Evolutionary conservation across 148 eudicot genomes (phyloP).

Genomic region (Silene conica): DNA sequence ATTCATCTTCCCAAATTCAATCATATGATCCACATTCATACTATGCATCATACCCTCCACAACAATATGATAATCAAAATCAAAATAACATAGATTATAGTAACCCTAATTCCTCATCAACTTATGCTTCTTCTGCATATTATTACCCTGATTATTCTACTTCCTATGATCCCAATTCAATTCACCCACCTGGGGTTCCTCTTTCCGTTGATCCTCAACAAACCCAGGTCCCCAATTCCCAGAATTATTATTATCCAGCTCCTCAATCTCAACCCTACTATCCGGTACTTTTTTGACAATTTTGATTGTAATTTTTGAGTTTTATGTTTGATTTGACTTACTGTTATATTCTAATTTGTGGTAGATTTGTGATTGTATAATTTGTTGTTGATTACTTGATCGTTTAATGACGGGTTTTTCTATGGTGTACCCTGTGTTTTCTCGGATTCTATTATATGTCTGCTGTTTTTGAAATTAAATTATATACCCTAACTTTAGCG

Average conservation of each 20-base stretch:
- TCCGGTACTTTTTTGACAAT: constrained; percentile 16
- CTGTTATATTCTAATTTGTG: background rate
- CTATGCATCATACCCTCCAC: constrained; percentile 32
- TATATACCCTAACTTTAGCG: too few relatives aligned
- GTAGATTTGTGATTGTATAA: background rate
- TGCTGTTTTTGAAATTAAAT: too few relatives aligned
- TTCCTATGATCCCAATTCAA: constrained; percentile 25
- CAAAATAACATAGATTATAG: constrained; percentile 20
- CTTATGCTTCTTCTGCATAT: constrained; percentile 30
- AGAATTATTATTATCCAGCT: constrained; percentile 26
- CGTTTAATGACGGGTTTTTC: background rate
- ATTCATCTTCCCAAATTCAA: constrained; percentile 27
- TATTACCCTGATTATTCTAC: constrained; percentile 33
- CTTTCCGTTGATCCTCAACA: constrained; percentile 24
- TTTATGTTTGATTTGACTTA: background rate
- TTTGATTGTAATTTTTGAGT: background rate
- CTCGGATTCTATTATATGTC: too few relatives aligned
- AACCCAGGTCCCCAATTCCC: constrained; percentile 19
- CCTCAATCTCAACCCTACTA: constrained; percentile 13
- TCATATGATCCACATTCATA: constrained; percentile 20
- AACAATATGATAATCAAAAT: background rate
- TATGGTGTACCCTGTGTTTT: too few relatives aligned
- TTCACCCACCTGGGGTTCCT: constrained; percentile 24
- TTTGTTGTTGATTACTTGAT: background rate
- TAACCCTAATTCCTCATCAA: constrained; percentile 7